Base-by-base conservation (phyloP, 306 rosid species). In the Malus sieversii region DNA sequence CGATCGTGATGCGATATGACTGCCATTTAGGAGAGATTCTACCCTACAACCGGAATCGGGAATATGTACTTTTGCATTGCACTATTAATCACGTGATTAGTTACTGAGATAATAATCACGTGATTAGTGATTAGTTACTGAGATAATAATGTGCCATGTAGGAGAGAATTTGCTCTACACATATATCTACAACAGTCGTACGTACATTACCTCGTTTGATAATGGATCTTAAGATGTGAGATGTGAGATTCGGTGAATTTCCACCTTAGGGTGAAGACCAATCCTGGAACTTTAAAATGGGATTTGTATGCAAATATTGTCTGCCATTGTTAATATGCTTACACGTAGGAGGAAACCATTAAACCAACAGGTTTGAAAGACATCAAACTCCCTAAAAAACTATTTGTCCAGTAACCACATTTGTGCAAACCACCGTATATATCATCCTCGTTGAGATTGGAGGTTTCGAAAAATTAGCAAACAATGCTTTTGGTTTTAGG, bases 251-350 rank as follows among this genome's bases (percentile, higher is more conserved):
- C 70, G 78, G 82, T 61, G 80, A 75, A 35, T 53, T 69, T 77
- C 81, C 86, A 80, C 85, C 81, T 78, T 68, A 30, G 44, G 79
- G 55, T 65, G 22, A 10, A 83, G 75, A 82, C 66, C 64, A 38
- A 79, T 38, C 55, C 75, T 66, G 78, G 66, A 29, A 78, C 55
- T 30, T 64, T 66, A 6, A 75, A 78, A 72, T 80, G 60, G 58
- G 80, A 76, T 79, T 65, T 29, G 61, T 48, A 62, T 35, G 44
- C 52, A 66, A 30, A 64, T 73, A 70, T n/a, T 87, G 90, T 86
- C 89, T 81, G 81, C 90, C 92, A 84, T 83, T 88, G 78, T 66
- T 8, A 35, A 25, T 44, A 68, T 68, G 70, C 63, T 22, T 68
- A 32, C 75, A 57, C 63, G 1, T 44, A 8, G 57, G 19, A 60